phyloP scores from a whole-genome alignment of 495 filamentous ascomycete species.

The Tirmania nivea region DNA sequence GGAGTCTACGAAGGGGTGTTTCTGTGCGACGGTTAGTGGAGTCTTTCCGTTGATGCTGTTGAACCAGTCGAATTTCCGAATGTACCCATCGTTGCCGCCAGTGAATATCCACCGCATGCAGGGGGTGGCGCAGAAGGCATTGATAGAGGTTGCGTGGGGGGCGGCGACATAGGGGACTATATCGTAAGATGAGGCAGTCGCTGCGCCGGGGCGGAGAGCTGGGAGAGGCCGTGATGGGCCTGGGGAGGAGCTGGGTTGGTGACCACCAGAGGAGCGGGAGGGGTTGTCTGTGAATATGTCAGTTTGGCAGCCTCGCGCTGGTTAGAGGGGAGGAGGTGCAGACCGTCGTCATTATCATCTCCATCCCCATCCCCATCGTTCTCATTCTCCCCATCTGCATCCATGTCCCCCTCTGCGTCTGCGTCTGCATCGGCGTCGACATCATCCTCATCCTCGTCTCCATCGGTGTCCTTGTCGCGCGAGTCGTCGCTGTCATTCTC shows the following conservation, averaged over 20 bases:
- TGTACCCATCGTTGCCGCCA: conserved; percentile 82
- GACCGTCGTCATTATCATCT: conserved; percentile 36
- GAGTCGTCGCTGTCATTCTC: conserved; percentile 28
- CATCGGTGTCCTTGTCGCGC: conserved; percentile 24
- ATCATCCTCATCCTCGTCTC: conserved; percentile 13
- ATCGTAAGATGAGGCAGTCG: conserved; percentile 74
- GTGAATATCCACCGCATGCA: conserved; percentile 93
- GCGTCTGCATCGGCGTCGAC: conserved; percentile 17
- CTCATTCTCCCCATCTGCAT: conserved; percentile 43
- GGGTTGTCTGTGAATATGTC: conserved; percentile 14
- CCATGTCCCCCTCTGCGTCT: conserved; percentile 24
- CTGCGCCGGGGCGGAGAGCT: conserved; percentile 51
- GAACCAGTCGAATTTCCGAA: conserved; percentile 86
- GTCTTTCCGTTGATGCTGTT: conserved; percentile 88
- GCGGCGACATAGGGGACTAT: conserved; percentile 94
- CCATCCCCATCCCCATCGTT: conserved; percentile 41
- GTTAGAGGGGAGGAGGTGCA: conserved; percentile 24
- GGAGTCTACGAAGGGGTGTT: conserved; percentile 92
- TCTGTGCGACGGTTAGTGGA: conserved; percentile 82
- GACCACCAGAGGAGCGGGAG: conserved; percentile 26
- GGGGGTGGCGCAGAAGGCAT: conserved; percentile 72
- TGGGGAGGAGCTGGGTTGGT: conserved; percentile 25
- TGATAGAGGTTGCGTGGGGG: conserved; percentile 87
- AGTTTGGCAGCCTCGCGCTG: conserved; percentile 8
- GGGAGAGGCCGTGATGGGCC: conserved; percentile 32